phyloP scores from a whole-genome alignment of 1,139 yeast species.

The Hansenula lynferdii region DNA sequence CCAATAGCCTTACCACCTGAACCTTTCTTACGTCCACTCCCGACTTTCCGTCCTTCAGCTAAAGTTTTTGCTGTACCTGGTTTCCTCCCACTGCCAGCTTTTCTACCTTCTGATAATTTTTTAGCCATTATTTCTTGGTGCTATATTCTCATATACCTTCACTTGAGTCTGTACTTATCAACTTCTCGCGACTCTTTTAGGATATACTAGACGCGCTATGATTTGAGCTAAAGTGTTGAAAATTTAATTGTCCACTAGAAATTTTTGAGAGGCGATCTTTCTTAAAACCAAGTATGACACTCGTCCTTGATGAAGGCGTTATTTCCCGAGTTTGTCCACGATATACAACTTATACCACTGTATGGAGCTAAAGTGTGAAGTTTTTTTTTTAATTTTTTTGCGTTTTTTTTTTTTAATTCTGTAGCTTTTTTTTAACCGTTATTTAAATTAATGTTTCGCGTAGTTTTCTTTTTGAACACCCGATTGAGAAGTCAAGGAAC shows the following conservation, averaged over 20 bases:
- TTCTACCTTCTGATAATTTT: conserved; percentile 34
- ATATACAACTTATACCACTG: not conserved
- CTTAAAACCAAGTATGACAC: too few species aligned
- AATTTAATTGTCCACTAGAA: too few species aligned
- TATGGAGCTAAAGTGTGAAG: not conserved
- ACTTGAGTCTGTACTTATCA: too few species aligned
- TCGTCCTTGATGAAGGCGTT: too few species aligned
- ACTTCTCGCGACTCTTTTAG: too few species aligned
- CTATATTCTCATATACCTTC: not conserved
- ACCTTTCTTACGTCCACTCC: conserved; percentile 32
- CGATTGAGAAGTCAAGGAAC: not conserved
- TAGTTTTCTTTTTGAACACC: not conserved
- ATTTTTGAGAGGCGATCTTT: too few species aligned
- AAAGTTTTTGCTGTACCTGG: conserved; percentile 34
- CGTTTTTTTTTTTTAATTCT: not conserved
- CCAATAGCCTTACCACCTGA: conserved; percentile 17
- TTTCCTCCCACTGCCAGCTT: conserved; percentile 34
- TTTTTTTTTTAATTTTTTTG: not conserved
- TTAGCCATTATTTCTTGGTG: conserved; percentile 27
- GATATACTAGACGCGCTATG: too few species aligned
- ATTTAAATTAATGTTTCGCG: too few species aligned
- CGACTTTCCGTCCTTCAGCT: conserved; percentile 35
- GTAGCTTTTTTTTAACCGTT: not conserved
- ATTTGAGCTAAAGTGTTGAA: too few species aligned
- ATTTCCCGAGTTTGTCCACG: too few species aligned